Evolutionary conservation across 176 grass and related monocot genomes (phyloP).

Genomic region (Stipa capillata): DNA sequence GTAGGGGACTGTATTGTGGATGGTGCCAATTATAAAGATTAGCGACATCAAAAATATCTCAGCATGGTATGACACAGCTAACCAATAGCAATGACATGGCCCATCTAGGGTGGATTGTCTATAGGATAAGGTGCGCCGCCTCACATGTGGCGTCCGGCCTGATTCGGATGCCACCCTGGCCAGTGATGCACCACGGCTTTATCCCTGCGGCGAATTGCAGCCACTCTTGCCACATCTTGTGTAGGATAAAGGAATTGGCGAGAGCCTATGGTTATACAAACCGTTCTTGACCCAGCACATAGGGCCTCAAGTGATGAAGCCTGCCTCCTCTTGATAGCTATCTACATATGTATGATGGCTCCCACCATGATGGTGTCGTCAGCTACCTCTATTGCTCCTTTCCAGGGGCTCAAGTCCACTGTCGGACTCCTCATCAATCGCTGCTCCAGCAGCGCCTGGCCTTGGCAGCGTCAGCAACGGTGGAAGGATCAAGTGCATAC

Average conservation of each 20-base stretch:
- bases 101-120: too few species aligned
- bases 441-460: constrained; percentile 14
- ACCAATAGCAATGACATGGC: background rate
- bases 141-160: background rate
- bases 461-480: constrained; percentile 47
- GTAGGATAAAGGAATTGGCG: background rate
- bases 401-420: constrained; percentile 49
- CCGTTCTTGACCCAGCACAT: background rate
- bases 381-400: constrained; percentile 38
- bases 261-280: constrained; percentile 31
- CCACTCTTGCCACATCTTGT: constrained; percentile 17
- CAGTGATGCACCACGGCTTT: background rate
- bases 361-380: constrained; percentile 49
- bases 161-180: background rate
- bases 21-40: background rate
- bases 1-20: background rate
- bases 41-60: background rate
- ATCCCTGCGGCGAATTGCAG: background rate
- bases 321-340: background rate
- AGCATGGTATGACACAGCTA: background rate
- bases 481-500: constrained; percentile 68
- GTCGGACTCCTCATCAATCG: constrained; percentile 21
- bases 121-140: background rate
- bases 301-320: background rate
- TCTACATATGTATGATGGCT: constrained; percentile 27